Conservation (phyloP, 352 stramenopile species). For the Hyaloperonospora arabidopsidis region DNA sequence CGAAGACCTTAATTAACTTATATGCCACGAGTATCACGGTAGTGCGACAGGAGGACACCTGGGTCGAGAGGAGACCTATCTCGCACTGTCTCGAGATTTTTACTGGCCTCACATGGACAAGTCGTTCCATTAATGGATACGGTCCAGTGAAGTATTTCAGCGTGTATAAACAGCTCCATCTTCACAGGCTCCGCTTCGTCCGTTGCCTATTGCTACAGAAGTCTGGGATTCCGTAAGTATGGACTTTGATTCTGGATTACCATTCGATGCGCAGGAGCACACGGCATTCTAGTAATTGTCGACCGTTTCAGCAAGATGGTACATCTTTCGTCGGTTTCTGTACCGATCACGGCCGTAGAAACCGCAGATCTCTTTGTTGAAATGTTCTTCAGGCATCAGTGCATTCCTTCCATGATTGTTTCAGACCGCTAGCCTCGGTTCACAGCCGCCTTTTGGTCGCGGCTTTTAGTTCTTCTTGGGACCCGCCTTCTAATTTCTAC, state of each 20-base stretch:
- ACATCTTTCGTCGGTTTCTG: slow-evolving; percentile 6
- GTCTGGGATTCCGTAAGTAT: no score
- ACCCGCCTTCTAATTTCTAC: not conserved
- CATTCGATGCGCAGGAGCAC: no score
- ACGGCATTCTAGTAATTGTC: not conserved
- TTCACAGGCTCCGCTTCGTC: not conserved
- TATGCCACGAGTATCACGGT: not conserved
- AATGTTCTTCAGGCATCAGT: not conserved
- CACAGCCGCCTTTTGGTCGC: not conserved
- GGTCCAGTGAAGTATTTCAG: not conserved
- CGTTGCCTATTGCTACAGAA: not conserved
- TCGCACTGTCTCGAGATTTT: slow-evolving; percentile 7
- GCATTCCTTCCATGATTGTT: not conserved
- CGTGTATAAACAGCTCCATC: not conserved
- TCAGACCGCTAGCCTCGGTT: slow-evolving; percentile 7
- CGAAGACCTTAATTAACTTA: not conserved
- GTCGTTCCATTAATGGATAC: slow-evolving; percentile 13
- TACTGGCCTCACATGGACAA: slow-evolving; percentile 28
- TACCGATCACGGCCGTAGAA: not conserved
- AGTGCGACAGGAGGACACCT: not conserved
- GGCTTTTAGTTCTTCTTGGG: not conserved
- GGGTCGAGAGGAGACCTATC: slow-evolving; percentile 21
- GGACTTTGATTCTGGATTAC: no score
- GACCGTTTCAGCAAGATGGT: slow-evolving; percentile 30
- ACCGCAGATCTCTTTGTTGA: not conserved